These are phyloP conservation scores for Aristolochia californica DNA, from an alignment of 164 flowering plant genomes.

Conservation along the genomic window DNA sequence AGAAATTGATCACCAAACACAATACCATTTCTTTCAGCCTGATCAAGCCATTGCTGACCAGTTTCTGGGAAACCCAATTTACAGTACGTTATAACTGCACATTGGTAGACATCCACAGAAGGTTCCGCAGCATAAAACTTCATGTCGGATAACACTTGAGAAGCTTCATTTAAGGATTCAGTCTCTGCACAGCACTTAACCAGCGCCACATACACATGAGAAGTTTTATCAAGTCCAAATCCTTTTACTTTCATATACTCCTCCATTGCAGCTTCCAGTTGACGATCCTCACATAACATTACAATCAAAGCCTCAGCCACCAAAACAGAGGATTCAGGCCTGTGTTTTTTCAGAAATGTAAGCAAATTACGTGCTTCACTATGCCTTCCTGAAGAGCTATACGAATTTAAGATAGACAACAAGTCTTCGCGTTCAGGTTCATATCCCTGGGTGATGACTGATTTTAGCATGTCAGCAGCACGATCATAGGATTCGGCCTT, in stretches of 20 bases:
- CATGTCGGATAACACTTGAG: slow-evolving; percentile 82
- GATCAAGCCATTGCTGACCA: slow-evolving; percentile 52
- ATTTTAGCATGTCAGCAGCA: slow-evolving; percentile 52
- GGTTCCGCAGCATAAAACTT: slow-evolving; percentile 51
- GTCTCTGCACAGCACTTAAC: slow-evolving; percentile 52
- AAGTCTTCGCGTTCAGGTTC: slow-evolving; percentile 44
- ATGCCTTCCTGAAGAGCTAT: slow-evolving; percentile 49
- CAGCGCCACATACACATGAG: slow-evolving; percentile 52
- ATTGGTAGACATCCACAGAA: slow-evolving; percentile 33
- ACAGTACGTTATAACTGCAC: slow-evolving; percentile 47
- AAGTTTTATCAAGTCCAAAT: slow-evolving; percentile 25
- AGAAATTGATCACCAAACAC: slow-evolving; percentile 26
- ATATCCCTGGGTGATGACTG: slow-evolving; percentile 39
- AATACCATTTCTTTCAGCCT: slow-evolving; percentile 45
- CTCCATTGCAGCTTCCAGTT: slow-evolving; percentile 15
- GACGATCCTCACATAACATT: slow-evolving; percentile 8
- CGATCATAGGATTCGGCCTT: slow-evolving; percentile 59
- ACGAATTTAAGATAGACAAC: slow-evolving; percentile 49
- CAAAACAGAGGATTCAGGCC: slow-evolving; percentile 1
- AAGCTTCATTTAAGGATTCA: slow-evolving; percentile 47
- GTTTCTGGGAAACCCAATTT: slow-evolving; percentile 83
- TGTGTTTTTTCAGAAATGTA: slow-evolving; percentile 6
- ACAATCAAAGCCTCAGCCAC: slow-evolving; percentile 7
- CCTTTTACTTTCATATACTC: slow-evolving; percentile 37
- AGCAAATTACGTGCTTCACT: slow-evolving; percentile 40